Conservation (phyloP, 768 basidiomycete species). For the Tulasnella sp. region DNA sequence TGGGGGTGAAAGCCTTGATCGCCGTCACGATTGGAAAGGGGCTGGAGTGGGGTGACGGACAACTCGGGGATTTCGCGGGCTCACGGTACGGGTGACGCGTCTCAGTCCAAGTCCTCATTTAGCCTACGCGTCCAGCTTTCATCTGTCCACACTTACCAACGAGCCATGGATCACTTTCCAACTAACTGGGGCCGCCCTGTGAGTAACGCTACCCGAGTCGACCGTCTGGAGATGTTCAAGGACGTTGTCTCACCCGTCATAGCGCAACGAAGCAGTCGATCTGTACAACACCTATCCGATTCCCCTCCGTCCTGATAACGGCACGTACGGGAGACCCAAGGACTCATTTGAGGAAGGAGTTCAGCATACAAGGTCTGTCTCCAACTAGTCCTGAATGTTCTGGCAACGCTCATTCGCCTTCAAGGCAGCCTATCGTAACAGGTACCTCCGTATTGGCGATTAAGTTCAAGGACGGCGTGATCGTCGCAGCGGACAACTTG, state of each 20-base stretch:
- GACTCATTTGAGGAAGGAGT: slow-evolving; percentile 59
- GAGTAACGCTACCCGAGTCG: slow-evolving; percentile 28
- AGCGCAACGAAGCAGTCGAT: slow-evolving; percentile 73
- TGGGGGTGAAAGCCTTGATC: too few relatives aligned
- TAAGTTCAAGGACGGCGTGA: slow-evolving; percentile 92
- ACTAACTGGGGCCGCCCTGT: slow-evolving; percentile 78
- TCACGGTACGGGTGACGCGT: slow-evolving; percentile 1
- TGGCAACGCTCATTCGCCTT: not conserved
- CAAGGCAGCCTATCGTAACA: slow-evolving; percentile 87
- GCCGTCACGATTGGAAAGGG: too few relatives aligned
- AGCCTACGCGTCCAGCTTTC: not conserved
- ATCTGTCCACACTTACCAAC: not conserved
- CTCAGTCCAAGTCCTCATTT: not conserved
- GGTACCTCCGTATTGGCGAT: slow-evolving; percentile 94
- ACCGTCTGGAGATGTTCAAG: not conserved
- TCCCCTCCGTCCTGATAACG: slow-evolving; percentile 47
- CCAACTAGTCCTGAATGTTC: not conserved
- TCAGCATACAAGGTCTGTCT: slow-evolving; percentile 66
- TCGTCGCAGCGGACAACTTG: slow-evolving; percentile 97
- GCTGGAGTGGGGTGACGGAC: not conserved
- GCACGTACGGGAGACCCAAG: slow-evolving; percentile 27
- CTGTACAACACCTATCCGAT: slow-evolving; percentile 71
- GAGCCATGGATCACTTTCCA: slow-evolving; percentile 71
- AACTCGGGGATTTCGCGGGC: not conserved
- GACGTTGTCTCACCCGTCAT: not conserved